A percentile compares a stretch with the other conserved stretches of the same genome.
Evolutionary conservation across 306 rosid genomes (phyloP).

Genomic region (Canavalia ensiformis): DNA sequence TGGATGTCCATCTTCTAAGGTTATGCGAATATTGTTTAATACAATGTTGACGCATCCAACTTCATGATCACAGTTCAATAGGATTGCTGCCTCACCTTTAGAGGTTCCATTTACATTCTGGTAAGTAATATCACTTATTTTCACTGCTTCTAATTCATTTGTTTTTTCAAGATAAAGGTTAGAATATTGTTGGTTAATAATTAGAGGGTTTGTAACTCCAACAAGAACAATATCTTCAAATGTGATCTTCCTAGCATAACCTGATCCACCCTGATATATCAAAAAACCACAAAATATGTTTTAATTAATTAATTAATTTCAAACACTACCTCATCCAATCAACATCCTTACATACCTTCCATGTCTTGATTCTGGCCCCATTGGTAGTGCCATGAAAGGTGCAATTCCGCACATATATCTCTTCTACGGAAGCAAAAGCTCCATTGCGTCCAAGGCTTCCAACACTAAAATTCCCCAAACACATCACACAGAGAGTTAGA

Average conservation of each 20-base stretch:
- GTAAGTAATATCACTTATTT: conserved; percentile 52
- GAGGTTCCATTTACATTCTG: conserved; percentile 50
- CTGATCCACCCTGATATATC: conserved; percentile 55
- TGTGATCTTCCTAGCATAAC: conserved; percentile 59
- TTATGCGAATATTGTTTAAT: conserved; percentile 32
- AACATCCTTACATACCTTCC: conserved; percentile 47
- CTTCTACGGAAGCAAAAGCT: conserved; percentile 45
- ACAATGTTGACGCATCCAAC: conserved; percentile 38
- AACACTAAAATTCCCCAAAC: conserved; percentile 45
- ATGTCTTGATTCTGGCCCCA: conserved; percentile 73
- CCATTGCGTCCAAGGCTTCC: conserved; percentile 60
- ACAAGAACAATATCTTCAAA: conserved; percentile 50
- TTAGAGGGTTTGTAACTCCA: conserved; percentile 39
- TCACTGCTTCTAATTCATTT: not conserved
- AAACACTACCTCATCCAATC: not conserved
- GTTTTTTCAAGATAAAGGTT: not conserved
- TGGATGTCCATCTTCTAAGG: not conserved
- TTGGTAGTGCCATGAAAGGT: conserved; percentile 47
- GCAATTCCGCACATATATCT: conserved; percentile 53
- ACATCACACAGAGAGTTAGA: not conserved
- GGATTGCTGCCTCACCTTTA: not conserved
- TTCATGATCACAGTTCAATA: conserved; percentile 23
- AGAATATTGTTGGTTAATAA: conserved; percentile 52
- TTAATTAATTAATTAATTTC: not conserved
- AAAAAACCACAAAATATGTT: not conserved